Percentiles rank a stretch among this genome's conserved stretches.
Conservation (phyloP, 495 filamentous ascomycete genomes). For the Lasiosphaeris hirsuta region DNA sequence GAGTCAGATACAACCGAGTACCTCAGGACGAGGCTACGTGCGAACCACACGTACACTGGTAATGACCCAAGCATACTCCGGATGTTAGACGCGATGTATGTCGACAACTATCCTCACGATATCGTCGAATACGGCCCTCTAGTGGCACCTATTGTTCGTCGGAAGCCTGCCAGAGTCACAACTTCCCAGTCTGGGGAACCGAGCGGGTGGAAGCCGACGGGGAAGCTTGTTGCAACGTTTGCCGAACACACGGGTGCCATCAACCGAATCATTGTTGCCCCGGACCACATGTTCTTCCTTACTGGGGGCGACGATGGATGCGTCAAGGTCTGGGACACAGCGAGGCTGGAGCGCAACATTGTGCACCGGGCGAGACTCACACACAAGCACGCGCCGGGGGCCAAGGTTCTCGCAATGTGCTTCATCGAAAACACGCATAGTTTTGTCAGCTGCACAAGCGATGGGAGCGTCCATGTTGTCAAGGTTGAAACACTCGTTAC, state of each 20-base stretch:
- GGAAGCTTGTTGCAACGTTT: conserved; percentile 79
- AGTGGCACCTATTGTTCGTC: conserved; percentile 66
- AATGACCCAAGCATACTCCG: conserved; percentile 83
- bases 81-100: conserved; percentile 82
- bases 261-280: conserved; percentile 76
- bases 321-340: conserved; percentile 92
- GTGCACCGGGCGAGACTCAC: conserved; percentile 85
- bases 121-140: conserved; percentile 74
- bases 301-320: conserved; percentile 90
- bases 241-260: conserved; percentile 81
- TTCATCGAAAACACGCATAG: conserved; percentile 94
- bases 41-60: conserved; percentile 74
- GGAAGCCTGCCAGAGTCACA: conserved; percentile 55
- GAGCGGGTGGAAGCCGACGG: conserved; percentile 77
- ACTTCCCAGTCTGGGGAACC: conserved; percentile 43
- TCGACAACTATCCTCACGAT: conserved; percentile 87
- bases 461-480: conserved; percentile 87
- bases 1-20: conserved; percentile 30
- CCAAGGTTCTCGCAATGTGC: conserved; percentile 72
- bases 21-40: conserved; percentile 30
- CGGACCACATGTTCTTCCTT: conserved; percentile 93
- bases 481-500: conserved; percentile 71
- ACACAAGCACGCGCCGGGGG: conserved; percentile 64
- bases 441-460: conserved; percentile 83
- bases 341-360: conserved; percentile 83